Evolutionary conservation across 371 early-diverging fungal genomes (phyloP).

Genomic region (Lichtheimia ramosa): DNA sequence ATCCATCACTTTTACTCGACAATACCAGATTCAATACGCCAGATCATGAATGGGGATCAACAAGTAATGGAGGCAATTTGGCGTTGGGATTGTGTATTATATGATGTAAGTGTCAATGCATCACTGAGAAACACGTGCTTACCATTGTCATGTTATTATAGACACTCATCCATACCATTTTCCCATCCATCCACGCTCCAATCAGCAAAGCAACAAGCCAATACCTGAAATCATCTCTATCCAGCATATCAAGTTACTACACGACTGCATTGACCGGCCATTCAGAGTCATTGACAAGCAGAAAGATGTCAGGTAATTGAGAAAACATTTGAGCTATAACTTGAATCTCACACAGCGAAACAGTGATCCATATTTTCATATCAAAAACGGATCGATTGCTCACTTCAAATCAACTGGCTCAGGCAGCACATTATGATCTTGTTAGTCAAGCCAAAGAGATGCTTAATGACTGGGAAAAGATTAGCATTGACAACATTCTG

Average conservation of each 20-base stretch:
- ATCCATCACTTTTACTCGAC: background rate
- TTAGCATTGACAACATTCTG: background rate
- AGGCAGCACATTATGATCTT: background rate
- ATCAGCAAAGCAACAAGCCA: background rate
- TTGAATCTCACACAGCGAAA: background rate
- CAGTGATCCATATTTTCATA: background rate
- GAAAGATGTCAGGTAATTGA: background rate
- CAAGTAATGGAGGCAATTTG: background rate
- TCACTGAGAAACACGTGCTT: background rate
- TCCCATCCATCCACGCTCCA: background rate
- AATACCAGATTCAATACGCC: background rate
- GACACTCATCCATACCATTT: background rate
- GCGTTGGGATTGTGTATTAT: conserved; percentile 6
- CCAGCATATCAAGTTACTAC: background rate
- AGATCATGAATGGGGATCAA: background rate
- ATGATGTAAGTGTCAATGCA: background rate
- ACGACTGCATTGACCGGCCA: background rate
- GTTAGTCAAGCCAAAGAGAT: background rate
- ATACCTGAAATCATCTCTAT: background rate
- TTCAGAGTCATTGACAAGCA: background rate
- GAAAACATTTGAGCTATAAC: no score
- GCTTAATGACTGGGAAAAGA: background rate
- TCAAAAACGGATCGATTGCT: background rate
- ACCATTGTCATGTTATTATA: background rate
- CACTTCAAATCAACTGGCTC: background rate